A percentile compares a stretch with the other conserved stretches of the same genome.
These are phyloP conservation scores for Lathyrus aphaca DNA, from an alignment of 306 rosid species.

Conservation along the genomic window DNA sequence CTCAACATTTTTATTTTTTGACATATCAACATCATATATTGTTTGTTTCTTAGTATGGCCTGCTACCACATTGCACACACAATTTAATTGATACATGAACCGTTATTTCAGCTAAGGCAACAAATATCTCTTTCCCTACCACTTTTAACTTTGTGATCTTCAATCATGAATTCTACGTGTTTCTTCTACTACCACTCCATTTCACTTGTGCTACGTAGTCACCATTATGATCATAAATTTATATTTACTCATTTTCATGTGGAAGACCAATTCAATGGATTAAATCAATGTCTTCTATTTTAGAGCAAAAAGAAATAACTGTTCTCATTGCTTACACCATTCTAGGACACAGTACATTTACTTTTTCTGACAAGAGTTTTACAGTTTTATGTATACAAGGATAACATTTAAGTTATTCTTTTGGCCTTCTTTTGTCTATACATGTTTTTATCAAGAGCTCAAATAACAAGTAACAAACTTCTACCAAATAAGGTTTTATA, in stretches of 20 bases:
- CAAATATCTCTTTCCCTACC: constrained; percentile 28
- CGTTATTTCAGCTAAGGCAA: constrained; percentile 35
- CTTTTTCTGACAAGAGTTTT: neutral
- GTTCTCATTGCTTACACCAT: constrained; percentile 28
- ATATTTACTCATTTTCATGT: constrained; percentile 22
- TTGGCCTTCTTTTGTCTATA: too few species aligned
- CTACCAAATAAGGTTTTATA: too few species aligned
- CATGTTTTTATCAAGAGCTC: too few species aligned
- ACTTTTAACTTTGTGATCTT: constrained; percentile 32
- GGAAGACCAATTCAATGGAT: constrained; percentile 8
- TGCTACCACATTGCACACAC: neutral
- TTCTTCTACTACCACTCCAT: constrained; percentile 44
- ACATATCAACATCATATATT: neutral
- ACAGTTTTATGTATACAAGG: neutral
- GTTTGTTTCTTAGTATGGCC: constrained; percentile 4
- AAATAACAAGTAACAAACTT: too few species aligned
- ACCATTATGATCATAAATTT: constrained; percentile 30
- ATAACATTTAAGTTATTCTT: neutral
- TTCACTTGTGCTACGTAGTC: constrained; percentile 29
- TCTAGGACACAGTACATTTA: constrained; percentile 1
- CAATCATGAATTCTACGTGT: constrained; percentile 44
- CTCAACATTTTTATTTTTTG: too few species aligned
- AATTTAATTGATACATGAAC: constrained; percentile 4
- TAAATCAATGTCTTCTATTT: constrained; percentile 14
- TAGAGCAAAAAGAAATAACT: constrained; percentile 9